A percentile compares a stretch with the other conserved stretches of the same genome.
Conservation (phyloP, 148 eudicot genomes). For the Vaccinium darrowii region DNA sequence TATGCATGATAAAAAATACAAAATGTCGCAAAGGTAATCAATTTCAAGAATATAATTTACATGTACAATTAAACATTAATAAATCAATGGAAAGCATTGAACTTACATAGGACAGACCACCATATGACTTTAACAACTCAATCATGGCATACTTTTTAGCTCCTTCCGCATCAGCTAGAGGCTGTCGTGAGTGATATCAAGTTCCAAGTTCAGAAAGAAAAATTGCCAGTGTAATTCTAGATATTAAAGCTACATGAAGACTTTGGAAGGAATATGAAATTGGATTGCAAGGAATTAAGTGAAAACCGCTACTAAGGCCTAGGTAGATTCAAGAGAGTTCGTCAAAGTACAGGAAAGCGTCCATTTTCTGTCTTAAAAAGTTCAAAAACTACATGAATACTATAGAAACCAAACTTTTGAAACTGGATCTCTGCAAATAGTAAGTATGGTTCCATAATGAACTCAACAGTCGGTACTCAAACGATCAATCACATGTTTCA, state of each 20-base stretch:
- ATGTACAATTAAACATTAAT: background rate
- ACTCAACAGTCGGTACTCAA: background rate
- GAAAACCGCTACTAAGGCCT: background rate
- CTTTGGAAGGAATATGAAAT: background rate
- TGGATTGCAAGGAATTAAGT: background rate
- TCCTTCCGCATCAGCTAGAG: conserved; percentile 99
- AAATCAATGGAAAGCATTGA: conserved; percentile 10
- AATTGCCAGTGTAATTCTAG: conserved; percentile 5
- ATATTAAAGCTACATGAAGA: conserved; percentile 3
- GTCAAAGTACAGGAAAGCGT: background rate
- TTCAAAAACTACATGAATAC: background rate
- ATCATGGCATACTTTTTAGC: conserved; percentile 72
- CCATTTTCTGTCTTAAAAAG: background rate
- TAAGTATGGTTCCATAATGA: background rate
- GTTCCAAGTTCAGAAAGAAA: conserved; percentile 19
- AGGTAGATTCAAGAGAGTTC: background rate
- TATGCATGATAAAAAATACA: background rate
- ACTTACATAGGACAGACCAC: conserved; percentile 92
- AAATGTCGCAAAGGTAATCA: background rate
- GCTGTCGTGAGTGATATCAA: conserved; percentile 53
- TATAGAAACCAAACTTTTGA: background rate
- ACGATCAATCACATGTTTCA: background rate
- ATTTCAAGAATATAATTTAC: background rate
- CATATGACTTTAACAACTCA: conserved; percentile 75
- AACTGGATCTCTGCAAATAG: background rate